These are phyloP conservation scores for Chaetothyriales sp. DNA, from an alignment of 2,329 filamentous ascomycete species.

Conservation along the genomic window DNA sequence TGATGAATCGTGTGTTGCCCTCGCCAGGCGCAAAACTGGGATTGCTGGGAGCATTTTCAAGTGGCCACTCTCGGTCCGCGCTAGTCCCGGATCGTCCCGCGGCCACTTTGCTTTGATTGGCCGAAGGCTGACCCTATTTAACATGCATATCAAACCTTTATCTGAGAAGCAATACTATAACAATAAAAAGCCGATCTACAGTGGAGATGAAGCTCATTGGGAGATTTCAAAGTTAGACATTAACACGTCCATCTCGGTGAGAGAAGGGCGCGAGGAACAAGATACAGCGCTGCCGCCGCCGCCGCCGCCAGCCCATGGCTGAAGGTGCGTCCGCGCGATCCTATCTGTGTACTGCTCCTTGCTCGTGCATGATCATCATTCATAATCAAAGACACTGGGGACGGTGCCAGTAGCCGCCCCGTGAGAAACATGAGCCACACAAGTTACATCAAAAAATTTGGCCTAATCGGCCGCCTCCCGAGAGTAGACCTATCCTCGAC, in stretches of 20 bases:
- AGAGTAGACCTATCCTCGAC: constrained; percentile 2
- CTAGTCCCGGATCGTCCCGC: background rate
- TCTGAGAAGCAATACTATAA: background rate
- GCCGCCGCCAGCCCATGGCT: background rate
- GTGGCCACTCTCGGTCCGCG: background rate
- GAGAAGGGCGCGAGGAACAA: background rate
- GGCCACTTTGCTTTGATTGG: background rate
- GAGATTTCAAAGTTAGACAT: background rate
- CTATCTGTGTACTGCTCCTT: background rate
- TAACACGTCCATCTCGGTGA: background rate
- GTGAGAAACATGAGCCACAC: constrained; percentile 1
- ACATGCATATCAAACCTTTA: background rate
- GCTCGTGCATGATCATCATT: background rate
- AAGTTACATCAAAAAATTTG: constrained; percentile 3
- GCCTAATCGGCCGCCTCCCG: constrained; percentile 7
- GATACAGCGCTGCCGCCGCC: background rate
- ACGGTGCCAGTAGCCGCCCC: constrained; percentile 12
- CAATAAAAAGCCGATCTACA: background rate
- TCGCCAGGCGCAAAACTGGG: background rate
- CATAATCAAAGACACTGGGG: background rate
- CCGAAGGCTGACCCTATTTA: background rate
- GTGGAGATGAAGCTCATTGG: background rate
- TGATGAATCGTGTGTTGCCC: background rate
- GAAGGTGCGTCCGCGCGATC: too few species aligned
- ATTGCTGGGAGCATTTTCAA: background rate